Percentiles rank a stretch among this genome's conserved stretches.
These are phyloP conservation scores for Paramarasmius palmivorus DNA, from an alignment of 1,284 basidiomycete genomes.

Conservation along the genomic window DNA sequence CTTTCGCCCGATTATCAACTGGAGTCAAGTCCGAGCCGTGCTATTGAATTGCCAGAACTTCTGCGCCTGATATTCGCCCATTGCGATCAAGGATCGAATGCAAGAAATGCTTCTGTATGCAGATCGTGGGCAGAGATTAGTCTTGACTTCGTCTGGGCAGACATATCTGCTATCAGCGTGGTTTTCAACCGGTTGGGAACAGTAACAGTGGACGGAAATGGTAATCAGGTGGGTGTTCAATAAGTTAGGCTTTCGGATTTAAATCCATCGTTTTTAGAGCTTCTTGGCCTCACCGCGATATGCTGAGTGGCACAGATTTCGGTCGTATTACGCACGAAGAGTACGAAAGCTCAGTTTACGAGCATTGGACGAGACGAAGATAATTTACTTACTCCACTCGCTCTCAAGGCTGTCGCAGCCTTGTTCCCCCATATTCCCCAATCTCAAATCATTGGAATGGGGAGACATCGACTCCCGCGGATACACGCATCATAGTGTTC, in stretches of 20 bases:
- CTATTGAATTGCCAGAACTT: neutral
- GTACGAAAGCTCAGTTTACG: neutral
- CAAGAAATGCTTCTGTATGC: neutral
- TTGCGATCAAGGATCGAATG: neutral
- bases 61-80: neutral
- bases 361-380: neutral
- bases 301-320: neutral
- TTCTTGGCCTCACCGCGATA: neutral
- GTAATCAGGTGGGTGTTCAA: neutral
- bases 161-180: neutral
- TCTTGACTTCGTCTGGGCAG: constrained; percentile 1
- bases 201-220: neutral
- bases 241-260: neutral
- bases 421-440: neutral
- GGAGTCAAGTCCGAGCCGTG: too few relatives aligned
- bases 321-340: neutral
- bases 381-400: neutral
- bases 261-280: neutral
- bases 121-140: neutral
- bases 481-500: neutral
- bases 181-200: neutral
- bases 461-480: neutral
- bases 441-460: constrained; percentile 1
- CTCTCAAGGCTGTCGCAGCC: neutral
- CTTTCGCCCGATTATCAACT: too few relatives aligned